These are phyloP conservation scores for Maudiozyma bulderi DNA, from an alignment of 805 yeast species.

Conservation along the genomic window DNA sequence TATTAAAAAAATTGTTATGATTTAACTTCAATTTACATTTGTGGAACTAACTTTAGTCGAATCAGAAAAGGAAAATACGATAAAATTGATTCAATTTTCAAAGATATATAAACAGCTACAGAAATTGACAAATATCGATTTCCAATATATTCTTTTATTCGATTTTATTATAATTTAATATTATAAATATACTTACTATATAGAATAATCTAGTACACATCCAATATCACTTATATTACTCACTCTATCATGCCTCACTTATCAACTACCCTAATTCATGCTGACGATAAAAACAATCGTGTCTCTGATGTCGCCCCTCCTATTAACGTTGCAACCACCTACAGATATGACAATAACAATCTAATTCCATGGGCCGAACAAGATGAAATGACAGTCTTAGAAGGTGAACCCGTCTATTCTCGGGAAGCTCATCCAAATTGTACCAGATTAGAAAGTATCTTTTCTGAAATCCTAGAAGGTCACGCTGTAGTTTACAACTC, in stretches of 20 bases:
- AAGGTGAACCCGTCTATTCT: conserved; percentile 48
- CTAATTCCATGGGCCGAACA: conserved; percentile 39
- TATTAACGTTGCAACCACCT: conserved; percentile 74
- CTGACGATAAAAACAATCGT: conserved; percentile 49
- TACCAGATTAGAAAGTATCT: conserved; percentile 53
- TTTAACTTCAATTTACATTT: too few species aligned
- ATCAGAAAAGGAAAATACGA: too few species aligned
- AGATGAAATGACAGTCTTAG: conserved; percentile 26
- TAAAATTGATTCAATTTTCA: background rate
- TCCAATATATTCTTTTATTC: too few species aligned
- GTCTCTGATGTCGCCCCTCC: conserved; percentile 69
- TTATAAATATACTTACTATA: too few species aligned
- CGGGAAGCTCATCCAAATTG: conserved; percentile 69
- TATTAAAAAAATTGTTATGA: too few species aligned
- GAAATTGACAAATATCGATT: background rate
- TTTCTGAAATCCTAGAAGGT: conserved; percentile 51
- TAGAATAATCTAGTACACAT: background rate
- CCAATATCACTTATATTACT: background rate
- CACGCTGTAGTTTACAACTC: conserved; percentile 63
- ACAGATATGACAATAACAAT: conserved; percentile 48
- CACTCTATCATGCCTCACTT: conserved; percentile 18
- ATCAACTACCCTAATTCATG: conserved; percentile 58
- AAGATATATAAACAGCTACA: background rate
- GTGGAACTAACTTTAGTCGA: too few species aligned
- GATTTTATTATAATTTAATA: too few species aligned